Conservation (phyloP, 129 eudicot species). For the Flaveria robusta region DNA sequence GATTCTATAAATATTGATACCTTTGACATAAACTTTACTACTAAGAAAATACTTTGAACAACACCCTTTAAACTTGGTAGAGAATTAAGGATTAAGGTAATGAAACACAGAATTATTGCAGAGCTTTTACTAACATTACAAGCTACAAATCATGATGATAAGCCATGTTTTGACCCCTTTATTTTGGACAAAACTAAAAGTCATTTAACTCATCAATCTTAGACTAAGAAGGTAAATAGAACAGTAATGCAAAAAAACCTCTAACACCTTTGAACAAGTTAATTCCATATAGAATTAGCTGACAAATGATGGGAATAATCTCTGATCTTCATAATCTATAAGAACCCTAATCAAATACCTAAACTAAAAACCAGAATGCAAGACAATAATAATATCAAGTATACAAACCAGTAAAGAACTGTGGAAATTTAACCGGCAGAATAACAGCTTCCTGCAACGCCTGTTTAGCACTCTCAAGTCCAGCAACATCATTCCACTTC, state of each 20-base stretch:
- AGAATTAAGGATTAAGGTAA: too few relatives aligned
- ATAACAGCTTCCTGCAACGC: constrained; percentile 94
- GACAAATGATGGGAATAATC: background rate
- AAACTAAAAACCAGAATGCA: constrained; percentile 22
- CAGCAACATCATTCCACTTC: constrained; percentile 95
- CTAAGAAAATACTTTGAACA: background rate
- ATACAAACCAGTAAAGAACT: constrained; percentile 77
- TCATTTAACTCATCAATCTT: background rate
- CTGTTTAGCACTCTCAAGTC: constrained; percentile 92
- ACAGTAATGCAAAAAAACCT: background rate
- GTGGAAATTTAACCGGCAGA: constrained; percentile 91
- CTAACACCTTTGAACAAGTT: background rate
- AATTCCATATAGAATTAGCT: background rate
- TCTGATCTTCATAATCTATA: background rate
- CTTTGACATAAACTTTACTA: too few relatives aligned
- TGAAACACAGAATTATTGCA: background rate
- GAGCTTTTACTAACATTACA: background rate
- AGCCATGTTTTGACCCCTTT: background rate
- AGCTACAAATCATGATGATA: background rate
- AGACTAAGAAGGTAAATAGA: background rate
- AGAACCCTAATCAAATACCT: constrained; percentile 12
- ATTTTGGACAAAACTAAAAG: background rate
- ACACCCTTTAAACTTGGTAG: background rate
- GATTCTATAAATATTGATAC: background rate
- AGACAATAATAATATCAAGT: background rate